These are phyloP conservation scores for Penicillium polonicum DNA, from an alignment of 2,329 filamentous ascomycete genomes.

Conservation along the genomic window DNA sequence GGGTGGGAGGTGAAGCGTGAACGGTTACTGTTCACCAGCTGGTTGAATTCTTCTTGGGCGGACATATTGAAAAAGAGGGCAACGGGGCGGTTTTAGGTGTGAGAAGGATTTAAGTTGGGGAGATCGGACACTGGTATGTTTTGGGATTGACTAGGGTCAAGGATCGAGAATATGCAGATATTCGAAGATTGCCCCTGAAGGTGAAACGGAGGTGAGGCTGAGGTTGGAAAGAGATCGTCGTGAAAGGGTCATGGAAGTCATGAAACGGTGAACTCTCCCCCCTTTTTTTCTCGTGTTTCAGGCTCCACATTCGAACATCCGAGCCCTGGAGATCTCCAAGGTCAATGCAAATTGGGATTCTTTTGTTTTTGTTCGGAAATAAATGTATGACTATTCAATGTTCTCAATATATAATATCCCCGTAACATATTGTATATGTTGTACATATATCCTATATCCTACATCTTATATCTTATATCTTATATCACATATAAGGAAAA, in stretches of 20 bases:
- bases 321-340: neutral
- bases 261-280: slow-evolving; percentile 21
- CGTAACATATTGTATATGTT: neutral
- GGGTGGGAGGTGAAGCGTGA: slow-evolving; percentile 41
- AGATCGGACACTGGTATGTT: neutral
- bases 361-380: neutral
- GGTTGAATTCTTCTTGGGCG: slow-evolving; percentile 50
- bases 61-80: slow-evolving; percentile 39
- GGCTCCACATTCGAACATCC: slow-evolving; percentile 2
- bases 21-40: slow-evolving; percentile 40
- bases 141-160: neutral
- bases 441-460: neutral
- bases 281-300: slow-evolving; percentile 20
- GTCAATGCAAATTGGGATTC: neutral
- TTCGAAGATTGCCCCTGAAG: slow-evolving; percentile 15
- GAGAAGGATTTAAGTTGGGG: slow-evolving; percentile 12
- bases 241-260: slow-evolving; percentile 8
- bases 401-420: neutral
- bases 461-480: neutral
- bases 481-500: neutral
- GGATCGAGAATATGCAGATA: neutral
- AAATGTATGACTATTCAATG: neutral
- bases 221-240: slow-evolving; percentile 28
- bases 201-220: slow-evolving; percentile 22
- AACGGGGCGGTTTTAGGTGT: slow-evolving; percentile 9